A percentile compares a stretch with the other conserved stretches of the same genome.
phyloP scores from a whole-genome alignment of 169 alveolate genomes.

The Perkinsus marinus region DNA sequence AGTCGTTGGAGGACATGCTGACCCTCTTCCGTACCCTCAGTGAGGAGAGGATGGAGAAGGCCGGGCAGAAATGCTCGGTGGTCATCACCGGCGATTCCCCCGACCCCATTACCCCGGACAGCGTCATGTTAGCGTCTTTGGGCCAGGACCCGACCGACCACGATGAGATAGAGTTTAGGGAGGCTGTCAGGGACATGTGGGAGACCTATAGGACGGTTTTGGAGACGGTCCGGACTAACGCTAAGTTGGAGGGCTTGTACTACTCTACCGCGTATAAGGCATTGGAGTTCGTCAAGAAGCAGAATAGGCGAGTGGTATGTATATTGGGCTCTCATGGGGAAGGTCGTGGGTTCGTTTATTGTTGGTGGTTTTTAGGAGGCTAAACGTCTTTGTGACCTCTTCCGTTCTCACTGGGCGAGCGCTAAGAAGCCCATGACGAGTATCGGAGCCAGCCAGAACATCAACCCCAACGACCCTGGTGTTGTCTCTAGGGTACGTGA shows the following conservation, averaged over 20 bases:
- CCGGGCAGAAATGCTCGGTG: background rate
- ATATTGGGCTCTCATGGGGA: background rate
- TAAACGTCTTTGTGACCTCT: background rate
- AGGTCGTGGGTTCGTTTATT: background rate
- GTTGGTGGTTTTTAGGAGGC: background rate
- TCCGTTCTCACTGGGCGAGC: background rate
- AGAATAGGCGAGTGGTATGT: background rate
- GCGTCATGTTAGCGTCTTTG: background rate
- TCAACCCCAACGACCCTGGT: background rate
- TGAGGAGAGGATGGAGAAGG: background rate
- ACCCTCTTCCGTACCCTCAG: background rate
- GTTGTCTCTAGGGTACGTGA: background rate
- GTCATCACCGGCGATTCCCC: background rate
- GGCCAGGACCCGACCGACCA: background rate
- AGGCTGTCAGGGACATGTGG: background rate
- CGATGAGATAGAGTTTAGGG: background rate
- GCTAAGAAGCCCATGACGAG: background rate
- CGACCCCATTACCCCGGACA: background rate
- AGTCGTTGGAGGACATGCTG: background rate
- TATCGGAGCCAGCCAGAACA: background rate
- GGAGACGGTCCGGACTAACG: background rate
- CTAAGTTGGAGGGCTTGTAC: background rate
- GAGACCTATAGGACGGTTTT: background rate
- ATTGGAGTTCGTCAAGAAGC: background rate
- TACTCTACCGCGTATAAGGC: background rate